These are phyloP conservation scores for Fibroporia radiculosa DNA, from an alignment of 768 basidiomycete genomes.

Conservation along the genomic window DNA sequence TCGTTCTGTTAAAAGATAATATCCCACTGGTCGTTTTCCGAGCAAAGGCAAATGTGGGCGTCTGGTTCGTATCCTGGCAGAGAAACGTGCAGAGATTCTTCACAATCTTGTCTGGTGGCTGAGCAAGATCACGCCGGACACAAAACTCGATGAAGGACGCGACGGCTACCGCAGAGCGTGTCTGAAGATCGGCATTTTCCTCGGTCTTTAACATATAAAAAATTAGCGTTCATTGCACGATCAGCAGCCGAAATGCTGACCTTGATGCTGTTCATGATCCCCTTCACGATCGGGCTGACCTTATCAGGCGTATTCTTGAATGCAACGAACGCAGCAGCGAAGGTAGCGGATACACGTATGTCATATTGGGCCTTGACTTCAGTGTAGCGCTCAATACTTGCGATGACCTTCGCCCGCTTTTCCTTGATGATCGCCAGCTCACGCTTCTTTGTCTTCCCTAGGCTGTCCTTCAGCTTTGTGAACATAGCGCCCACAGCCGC, in stretches of 20 bases:
- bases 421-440: conserved; percentile 70
- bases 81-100: conserved; percentile 96
- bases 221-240: background rate
- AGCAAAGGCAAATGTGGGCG: conserved; percentile 77
- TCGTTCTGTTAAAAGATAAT: conserved; percentile 54
- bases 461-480: conserved; percentile 60
- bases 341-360: conserved; percentile 78
- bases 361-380: conserved; percentile 84
- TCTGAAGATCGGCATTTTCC: conserved; percentile 82
- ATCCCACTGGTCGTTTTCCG: conserved; percentile 64
- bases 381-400: conserved; percentile 70
- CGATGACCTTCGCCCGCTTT: conserved; percentile 58
- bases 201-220: conserved; percentile 53
- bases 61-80: conserved; percentile 84
- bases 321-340: conserved; percentile 87
- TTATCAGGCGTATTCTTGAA: conserved; percentile 84
- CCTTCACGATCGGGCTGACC: conserved; percentile 93
- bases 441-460: conserved; percentile 74
- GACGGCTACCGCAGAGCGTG: conserved; percentile 78
- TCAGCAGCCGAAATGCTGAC: conserved; percentile 34
- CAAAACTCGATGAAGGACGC: conserved; percentile 87
- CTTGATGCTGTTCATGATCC: conserved; percentile 97
- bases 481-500: conserved; percentile 65
- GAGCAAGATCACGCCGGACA: conserved; percentile 57
- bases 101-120: conserved; percentile 93